Evolutionary conservation across 164 flowering plant genomes (phyloP), one percentile per base, ranked within the genome.

Genomic region (Berberis thunbergii): DNA sequence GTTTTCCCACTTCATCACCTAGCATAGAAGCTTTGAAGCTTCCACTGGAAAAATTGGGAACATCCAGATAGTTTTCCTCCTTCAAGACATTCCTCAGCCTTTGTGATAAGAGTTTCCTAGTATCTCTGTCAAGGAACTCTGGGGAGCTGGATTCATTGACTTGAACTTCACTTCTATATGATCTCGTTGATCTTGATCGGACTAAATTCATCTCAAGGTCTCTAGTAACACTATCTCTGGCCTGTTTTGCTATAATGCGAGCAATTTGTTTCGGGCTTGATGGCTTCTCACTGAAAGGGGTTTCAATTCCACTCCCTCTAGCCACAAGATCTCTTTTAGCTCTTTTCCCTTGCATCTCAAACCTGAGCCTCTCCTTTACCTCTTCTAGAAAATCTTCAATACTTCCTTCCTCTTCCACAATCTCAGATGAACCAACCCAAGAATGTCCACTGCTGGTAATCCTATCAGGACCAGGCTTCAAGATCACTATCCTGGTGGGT

Each of bases 301-400:
- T 83, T 71, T 84, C 92, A 64, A 82, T 81, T 62, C 88, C 92
- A 68, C 84, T 73, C 54, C 89, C 92, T 77, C 90, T 73, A 11
- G 76, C 83, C 26, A 65, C 70, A 52, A 64, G 60, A 61, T 74
- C 77, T 67, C 69, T 80, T 68, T 76, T 76, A 54, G 64, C 67
- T 61, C 73, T 54, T 63, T 79, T 85, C 57, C 90, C 88, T 73
- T 80, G 92, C 64, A 87, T 55, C 71, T 88, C 98, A 69, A 67
- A 61, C 68, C 83, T 86, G 69, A 92, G 69, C 63, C 91, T 78
- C 62, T 84, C 91, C 72, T 83, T 89, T 63, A 92, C 96, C 77
- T 89, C 98, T 75, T 86, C 90, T 50, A 92, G 91, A 74, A 92
- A 85, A 76, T 83, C 82, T 73, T 89, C 90, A 45, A 92, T 85